Base-by-base conservation (phyloP, 2,329 filamentous ascomycete genomes). In the Sarocladiaceae sp. region DNA sequence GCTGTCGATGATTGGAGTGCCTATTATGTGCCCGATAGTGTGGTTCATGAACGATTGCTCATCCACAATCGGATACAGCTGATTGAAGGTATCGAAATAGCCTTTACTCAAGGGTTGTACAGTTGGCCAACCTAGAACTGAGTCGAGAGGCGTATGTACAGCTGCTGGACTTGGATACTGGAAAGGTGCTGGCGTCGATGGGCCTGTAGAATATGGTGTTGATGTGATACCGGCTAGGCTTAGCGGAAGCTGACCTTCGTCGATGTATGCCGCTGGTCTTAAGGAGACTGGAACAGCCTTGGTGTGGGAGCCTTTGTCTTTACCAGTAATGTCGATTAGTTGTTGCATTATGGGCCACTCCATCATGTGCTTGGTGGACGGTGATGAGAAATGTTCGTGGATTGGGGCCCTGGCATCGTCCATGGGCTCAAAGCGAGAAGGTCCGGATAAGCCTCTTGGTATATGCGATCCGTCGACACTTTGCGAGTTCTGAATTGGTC, bases 51-150 rank as follows among this genome's bases (percentile, higher is more conserved):
- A 85, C 20, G 65, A 67, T 29, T 79, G 73, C n/a, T 78, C 70
- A 55, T 83, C 79, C 59, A 85, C 68, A 33, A 85, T 73, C 0
- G 82, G 82, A 57, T 78, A 77, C 13, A 83, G 60, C 12, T 80
- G 69, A 59, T 84, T 84, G 64, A 81, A 80, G 2, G 73, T 77
- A 57, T 81, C 76, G 60, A 85, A 85, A 59, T 80, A 85, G 0
- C 73, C 71, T 47, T 76, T 77, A 53, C 73, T 72, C 33, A 80
- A 68, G 22, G 68, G 66, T 53, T 75, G 71, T 65, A 83, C 76
- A 2, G 68, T 68, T 5, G 79, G 76, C 62, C 73, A 73, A 12
- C 69, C 71, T 46, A 83, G 57, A 22, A 55, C 59, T 2, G 60
- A 54, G 5, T 54, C 53, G 13, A 31, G n/a, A 22, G 44, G 10